Evolutionary conservation across 140 eudicot species (phyloP).

Genomic region (Cichorium intybus): DNA sequence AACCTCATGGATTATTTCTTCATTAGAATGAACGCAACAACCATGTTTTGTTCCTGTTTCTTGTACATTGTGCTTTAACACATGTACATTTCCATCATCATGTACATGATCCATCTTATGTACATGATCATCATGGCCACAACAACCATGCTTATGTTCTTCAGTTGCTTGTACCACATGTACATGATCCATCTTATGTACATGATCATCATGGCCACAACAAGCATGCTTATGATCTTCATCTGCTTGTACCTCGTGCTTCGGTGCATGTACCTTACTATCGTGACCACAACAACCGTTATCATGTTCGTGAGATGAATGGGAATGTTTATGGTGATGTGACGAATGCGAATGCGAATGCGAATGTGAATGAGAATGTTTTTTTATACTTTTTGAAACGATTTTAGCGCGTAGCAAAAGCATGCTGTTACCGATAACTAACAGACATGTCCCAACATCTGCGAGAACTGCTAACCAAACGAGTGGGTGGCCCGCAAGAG

Average conservation of each 20-base stretch:
- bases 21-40: neutral
- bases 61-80: neutral
- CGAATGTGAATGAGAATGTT: constrained; percentile 18
- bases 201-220: constrained; percentile 19
- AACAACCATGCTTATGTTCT: neutral
- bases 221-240: neutral
- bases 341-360: constrained; percentile 24
- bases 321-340: constrained; percentile 33
- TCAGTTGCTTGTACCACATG: neutral
- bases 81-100: neutral
- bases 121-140: no score
- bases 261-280: constrained; percentile 5
- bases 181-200: neutral
- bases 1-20: neutral
- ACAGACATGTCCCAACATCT: constrained; percentile 83
- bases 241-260: neutral
- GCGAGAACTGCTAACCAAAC: constrained; percentile 95
- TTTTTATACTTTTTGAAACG: neutral
- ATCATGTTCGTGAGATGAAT: constrained; percentile 30
- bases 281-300: constrained; percentile 25
- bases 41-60: neutral
- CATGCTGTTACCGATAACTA: constrained; percentile 93
- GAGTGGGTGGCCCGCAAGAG: constrained; percentile 82
- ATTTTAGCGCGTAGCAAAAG: constrained; percentile 42
- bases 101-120: no score